A percentile compares a stretch with the other conserved stretches of the same genome.
Evolutionary conservation across 139 green algal species (phyloP).

Genomic region (Auxenochlorella pyrenoidosa): DNA sequence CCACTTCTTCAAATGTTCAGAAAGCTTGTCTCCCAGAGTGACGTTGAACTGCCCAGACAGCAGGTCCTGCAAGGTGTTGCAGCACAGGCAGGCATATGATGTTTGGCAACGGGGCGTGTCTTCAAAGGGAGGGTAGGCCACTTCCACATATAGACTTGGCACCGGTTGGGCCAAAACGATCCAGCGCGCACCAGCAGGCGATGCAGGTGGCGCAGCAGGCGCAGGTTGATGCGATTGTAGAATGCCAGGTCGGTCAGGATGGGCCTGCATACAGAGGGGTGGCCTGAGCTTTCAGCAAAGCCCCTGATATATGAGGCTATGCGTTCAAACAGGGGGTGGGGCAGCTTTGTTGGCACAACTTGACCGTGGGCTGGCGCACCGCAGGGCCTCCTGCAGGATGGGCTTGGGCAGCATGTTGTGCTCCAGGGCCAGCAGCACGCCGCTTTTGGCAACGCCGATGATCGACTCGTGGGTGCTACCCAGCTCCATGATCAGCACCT

Average conservation of each 20-base stretch:
- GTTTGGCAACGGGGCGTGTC: too few relatives aligned
- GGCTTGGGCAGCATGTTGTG: constrained; percentile 70
- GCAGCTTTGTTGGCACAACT: too few relatives aligned
- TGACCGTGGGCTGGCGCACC: neutral
- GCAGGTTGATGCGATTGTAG: constrained; percentile 79
- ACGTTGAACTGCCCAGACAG: constrained; percentile 86
- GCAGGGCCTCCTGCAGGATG: constrained; percentile 59
- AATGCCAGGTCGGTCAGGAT: constrained; percentile 89
- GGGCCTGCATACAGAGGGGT: constrained; percentile 54
- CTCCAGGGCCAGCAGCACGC: constrained; percentile 44
- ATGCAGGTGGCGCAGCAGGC: constrained; percentile 77
- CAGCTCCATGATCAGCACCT: constrained; percentile 35
- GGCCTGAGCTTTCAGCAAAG: too few relatives aligned
- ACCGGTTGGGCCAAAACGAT: neutral
- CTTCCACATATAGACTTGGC: too few relatives aligned
- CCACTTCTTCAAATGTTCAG: constrained; percentile 95
- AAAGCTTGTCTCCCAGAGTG: constrained; percentile 94
- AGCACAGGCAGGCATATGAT: neutral
- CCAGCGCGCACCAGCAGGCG: constrained; percentile 62
- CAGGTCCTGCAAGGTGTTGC: constrained; percentile 25
- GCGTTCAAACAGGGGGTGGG: too few relatives aligned
- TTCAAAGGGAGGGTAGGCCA: neutral
- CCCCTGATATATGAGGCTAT: too few relatives aligned
- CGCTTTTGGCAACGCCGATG: constrained; percentile 29
- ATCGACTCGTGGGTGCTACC: constrained; percentile 2